phyloP scores from a whole-genome alignment of 2,329 filamentous ascomycete species.

The Stachybotrys elegans region DNA sequence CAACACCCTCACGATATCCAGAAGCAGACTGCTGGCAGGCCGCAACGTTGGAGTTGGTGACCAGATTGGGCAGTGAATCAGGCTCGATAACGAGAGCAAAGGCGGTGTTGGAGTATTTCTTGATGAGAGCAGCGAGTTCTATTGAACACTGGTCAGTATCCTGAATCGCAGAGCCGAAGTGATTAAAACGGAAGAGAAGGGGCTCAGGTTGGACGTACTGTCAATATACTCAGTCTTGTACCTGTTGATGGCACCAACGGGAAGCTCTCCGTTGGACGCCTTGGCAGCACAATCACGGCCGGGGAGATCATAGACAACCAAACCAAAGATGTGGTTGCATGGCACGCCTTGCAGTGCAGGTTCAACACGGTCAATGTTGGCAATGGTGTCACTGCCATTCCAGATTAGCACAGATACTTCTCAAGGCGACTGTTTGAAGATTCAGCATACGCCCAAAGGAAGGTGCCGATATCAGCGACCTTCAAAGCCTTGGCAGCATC shows the following conservation, averaged over 20 bases:
- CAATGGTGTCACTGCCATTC: constrained; percentile 41
- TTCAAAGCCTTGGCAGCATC: constrained; percentile 45
- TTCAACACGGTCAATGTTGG: constrained; percentile 42
- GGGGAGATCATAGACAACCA: constrained; percentile 54
- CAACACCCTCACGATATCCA: constrained; percentile 32
- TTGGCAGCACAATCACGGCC: constrained; percentile 54
- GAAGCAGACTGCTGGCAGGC: constrained; percentile 28
- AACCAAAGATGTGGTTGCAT: constrained; percentile 37
- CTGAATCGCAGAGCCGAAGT: constrained; percentile 51
- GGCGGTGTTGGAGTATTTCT: constrained; percentile 25
- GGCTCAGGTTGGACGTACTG: constrained; percentile 28
- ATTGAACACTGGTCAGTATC: constrained; percentile 24
- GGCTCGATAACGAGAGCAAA: constrained; percentile 37
- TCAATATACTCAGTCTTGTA: constrained; percentile 52
- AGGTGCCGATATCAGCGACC: constrained; percentile 47
- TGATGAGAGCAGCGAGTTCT: too few relatives aligned
- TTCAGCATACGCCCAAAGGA: constrained; percentile 43
- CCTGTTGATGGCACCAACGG: constrained; percentile 43
- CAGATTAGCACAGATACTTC: constrained; percentile 6
- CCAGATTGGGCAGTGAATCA: constrained; percentile 32
- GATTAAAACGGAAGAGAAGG: constrained; percentile 46
- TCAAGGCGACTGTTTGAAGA: too few relatives aligned
- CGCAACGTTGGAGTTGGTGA: constrained; percentile 30
- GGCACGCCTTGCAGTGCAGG: constrained; percentile 39
- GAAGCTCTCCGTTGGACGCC: constrained; percentile 53